Conservation (phyloP, 805 yeast genomes). For the Saccharomycopsis lassenensis region DNA sequence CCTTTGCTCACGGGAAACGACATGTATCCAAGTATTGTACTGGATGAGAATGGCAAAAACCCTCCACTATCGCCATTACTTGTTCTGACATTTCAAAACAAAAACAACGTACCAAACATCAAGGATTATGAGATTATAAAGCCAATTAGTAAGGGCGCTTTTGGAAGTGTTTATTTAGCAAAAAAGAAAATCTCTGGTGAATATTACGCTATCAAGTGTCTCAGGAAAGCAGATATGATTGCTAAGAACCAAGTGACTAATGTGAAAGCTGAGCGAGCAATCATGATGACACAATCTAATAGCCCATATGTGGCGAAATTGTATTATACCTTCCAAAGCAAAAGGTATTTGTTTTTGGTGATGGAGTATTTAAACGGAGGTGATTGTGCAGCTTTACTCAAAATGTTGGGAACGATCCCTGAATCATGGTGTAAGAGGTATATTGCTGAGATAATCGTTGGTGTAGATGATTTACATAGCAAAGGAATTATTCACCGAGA, state of each 20-base stretch:
- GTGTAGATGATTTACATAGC: constrained; percentile 79
- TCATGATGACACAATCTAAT: constrained; percentile 94
- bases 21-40: constrained; percentile 8
- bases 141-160: constrained; percentile 95
- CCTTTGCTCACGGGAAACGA: constrained; percentile 45
- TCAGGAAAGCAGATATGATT: constrained; percentile 90
- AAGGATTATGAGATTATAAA: constrained; percentile 82
- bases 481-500: constrained; percentile 92
- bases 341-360: constrained; percentile 77
- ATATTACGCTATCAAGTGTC: constrained; percentile 86
- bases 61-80: constrained; percentile 76
- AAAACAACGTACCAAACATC: constrained; percentile 56
- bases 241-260: constrained; percentile 94
- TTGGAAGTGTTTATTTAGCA: constrained; percentile 88
- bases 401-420: constrained; percentile 72
- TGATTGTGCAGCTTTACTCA: constrained; percentile 79
- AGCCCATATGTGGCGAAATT: constrained; percentile 88
- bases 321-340: constrained; percentile 79
- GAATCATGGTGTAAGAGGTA: constrained; percentile 81
- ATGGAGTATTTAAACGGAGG: constrained; percentile 98
- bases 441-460: constrained; percentile 81
- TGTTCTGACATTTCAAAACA: constrained; percentile 46
- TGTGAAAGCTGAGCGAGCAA: constrained; percentile 90
- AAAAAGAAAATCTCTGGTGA: constrained; percentile 82
- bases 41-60: constrained; percentile 10